Percentiles rank a stretch among this genome's conserved stretches.
Conservation (phyloP, 176 grass and related monocot genomes). For the Dactylis glomerata region DNA sequence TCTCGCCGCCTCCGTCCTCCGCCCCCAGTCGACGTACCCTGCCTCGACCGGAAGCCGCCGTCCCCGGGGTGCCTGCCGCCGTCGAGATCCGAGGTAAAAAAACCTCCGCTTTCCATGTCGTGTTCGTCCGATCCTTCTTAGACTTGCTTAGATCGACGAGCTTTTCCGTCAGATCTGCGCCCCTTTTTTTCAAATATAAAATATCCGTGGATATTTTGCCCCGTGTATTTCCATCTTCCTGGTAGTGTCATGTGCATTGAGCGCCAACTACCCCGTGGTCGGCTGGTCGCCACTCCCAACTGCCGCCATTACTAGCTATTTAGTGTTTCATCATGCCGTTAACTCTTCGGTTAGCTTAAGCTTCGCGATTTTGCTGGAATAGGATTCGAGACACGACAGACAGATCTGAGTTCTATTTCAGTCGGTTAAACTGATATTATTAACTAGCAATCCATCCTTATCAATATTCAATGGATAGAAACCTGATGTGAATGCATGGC, state of each 20-base stretch:
- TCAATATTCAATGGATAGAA: neutral
- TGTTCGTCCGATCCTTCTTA: neutral
- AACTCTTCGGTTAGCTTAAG: neutral
- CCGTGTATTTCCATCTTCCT: neutral
- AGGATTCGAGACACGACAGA: neutral
- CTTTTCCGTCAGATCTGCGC: neutral
- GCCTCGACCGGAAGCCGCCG: neutral
- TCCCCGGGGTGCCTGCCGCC: neutral
- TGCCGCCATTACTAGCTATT: neutral
- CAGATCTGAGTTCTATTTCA: neutral
- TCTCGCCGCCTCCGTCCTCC: neutral
- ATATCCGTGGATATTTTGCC: neutral
- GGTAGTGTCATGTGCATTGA: neutral
- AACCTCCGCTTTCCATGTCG: neutral
- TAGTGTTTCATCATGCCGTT: neutral
- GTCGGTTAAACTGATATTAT: neutral
- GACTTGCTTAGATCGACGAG: neutral
- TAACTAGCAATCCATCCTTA: neutral
- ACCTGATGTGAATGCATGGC: neutral
- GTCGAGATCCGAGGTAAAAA: neutral
- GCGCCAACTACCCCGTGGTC: neutral
- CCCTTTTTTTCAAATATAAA: too few relatives aligned
- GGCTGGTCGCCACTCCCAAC: neutral
- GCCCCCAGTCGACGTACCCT: neutral
- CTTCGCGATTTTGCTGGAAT: neutral